Conservation (phyloP, 805 yeast genomes). For the Metschnikowia lochheadii region DNA sequence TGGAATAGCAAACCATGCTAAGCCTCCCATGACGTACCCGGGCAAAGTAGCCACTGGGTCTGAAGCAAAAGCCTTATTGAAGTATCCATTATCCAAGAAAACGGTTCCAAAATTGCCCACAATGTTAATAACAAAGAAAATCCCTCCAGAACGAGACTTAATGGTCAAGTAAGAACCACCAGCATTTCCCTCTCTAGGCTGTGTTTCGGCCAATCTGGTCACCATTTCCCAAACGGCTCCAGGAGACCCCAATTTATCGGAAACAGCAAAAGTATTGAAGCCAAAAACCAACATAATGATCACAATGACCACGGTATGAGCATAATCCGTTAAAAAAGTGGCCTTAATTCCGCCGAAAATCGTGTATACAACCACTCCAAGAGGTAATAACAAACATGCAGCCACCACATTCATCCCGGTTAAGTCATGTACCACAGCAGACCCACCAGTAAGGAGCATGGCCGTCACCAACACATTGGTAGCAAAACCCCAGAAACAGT, state of each 20-base stretch:
- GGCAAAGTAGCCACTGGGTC: slow-evolving; percentile 81
- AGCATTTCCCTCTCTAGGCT: slow-evolving; percentile 76
- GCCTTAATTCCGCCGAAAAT: slow-evolving; percentile 45
- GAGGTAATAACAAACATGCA: slow-evolving; percentile 74
- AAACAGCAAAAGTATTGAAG: slow-evolving; percentile 73
- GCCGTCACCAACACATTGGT: slow-evolving; percentile 89
- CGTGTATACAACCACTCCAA: slow-evolving; percentile 58
- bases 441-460: slow-evolving; percentile 87
- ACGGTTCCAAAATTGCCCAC: slow-evolving; percentile 91
- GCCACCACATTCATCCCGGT: slow-evolving; percentile 85
- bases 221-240: slow-evolving; percentile 72
- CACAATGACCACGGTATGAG: slow-evolving; percentile 54
- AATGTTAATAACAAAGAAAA: slow-evolving; percentile 79
- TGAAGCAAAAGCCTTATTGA: slow-evolving; percentile 85
- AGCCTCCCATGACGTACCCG: slow-evolving; percentile 83
- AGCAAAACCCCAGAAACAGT: slow-evolving; percentile 75
- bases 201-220: slow-evolving; percentile 50
- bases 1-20: slow-evolving; percentile 91
- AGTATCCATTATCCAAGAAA: slow-evolving; percentile 81
- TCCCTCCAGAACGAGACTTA: slow-evolving; percentile 81
- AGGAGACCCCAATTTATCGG: slow-evolving; percentile 73
- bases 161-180: slow-evolving; percentile 86
- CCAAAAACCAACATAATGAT: slow-evolving; percentile 78
- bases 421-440: slow-evolving; percentile 73
- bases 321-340: slow-evolving; percentile 43